Conservation (phyloP, 306 rosid species). For the Dalbergia cultrata region DNA sequence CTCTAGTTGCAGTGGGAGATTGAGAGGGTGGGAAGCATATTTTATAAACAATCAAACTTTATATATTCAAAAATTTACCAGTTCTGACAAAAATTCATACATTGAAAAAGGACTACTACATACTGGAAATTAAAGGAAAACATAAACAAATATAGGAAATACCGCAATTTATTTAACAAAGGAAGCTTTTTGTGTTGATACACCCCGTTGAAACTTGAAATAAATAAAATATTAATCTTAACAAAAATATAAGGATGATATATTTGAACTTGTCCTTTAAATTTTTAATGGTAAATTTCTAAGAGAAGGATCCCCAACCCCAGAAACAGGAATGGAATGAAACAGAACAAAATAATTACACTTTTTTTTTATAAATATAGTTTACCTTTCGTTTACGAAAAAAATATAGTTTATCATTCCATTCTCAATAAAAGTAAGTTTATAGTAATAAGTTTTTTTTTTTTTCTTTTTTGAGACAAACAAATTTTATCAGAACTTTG, state of each 20-base stretch:
- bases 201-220: conserved; percentile 30
- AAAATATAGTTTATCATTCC: neutral
- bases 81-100: neutral
- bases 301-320: conserved; percentile 16
- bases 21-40: neutral
- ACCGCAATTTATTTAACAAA: neutral
- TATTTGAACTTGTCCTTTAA: neutral
- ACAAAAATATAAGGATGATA: conserved; percentile 7
- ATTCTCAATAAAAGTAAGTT: conserved; percentile 6
- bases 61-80: neutral
- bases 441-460: neutral
- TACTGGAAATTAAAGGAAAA: conserved; percentile 1
- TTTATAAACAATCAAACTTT: neutral
- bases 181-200: neutral
- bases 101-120: neutral
- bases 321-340: neutral
- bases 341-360: conserved; percentile 12
- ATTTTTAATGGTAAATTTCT: neutral
- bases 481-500: no score
- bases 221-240: conserved; percentile 35
- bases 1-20: neutral
- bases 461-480: no score
- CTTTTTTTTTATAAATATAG: neutral
- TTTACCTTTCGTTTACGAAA: neutral
- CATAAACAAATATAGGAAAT: neutral